These are phyloP conservation scores for Sophora flavescens DNA, from an alignment of 306 rosid genomes.

Conservation along the genomic window DNA sequence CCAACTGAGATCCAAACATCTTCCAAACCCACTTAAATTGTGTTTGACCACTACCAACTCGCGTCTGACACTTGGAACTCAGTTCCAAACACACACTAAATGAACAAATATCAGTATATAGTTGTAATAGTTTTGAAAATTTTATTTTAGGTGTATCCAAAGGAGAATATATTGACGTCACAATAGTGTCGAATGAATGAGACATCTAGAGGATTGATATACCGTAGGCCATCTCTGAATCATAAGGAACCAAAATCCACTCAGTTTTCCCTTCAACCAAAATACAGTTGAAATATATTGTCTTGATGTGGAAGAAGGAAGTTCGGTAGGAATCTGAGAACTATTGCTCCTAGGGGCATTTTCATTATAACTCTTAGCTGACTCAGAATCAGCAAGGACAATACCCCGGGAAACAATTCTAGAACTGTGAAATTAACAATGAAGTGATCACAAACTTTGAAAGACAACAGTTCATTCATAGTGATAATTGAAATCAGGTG, in stretches of 20 bases:
- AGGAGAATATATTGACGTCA: slow-evolving; percentile 29
- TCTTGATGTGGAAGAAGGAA: slow-evolving; percentile 54
- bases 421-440: slow-evolving; percentile 62
- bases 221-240: slow-evolving; percentile 93
- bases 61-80: no score
- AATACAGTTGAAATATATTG: slow-evolving; percentile 55
- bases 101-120: neutral
- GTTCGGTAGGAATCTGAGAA: slow-evolving; percentile 44
- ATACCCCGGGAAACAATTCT: slow-evolving; percentile 84
- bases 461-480: slow-evolving; percentile 38
- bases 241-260: slow-evolving; percentile 66
- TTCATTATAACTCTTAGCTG: slow-evolving; percentile 62
- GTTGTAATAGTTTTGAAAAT: slow-evolving; percentile 7
- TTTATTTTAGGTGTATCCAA: neutral
- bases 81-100: no score
- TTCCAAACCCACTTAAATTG: no score
- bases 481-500: slow-evolving; percentile 6
- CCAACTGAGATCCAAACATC: no score
- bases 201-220: slow-evolving; percentile 40
- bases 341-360: slow-evolving; percentile 41
- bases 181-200: slow-evolving; percentile 32
- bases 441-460: slow-evolving; percentile 30
- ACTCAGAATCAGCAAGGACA: slow-evolving; percentile 75
- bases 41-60: no score
- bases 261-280: slow-evolving; percentile 66